phyloP scores from a whole-genome alignment of 2,329 filamentous ascomycete genomes.

The Arthrobotrys sphaeroides region DNA sequence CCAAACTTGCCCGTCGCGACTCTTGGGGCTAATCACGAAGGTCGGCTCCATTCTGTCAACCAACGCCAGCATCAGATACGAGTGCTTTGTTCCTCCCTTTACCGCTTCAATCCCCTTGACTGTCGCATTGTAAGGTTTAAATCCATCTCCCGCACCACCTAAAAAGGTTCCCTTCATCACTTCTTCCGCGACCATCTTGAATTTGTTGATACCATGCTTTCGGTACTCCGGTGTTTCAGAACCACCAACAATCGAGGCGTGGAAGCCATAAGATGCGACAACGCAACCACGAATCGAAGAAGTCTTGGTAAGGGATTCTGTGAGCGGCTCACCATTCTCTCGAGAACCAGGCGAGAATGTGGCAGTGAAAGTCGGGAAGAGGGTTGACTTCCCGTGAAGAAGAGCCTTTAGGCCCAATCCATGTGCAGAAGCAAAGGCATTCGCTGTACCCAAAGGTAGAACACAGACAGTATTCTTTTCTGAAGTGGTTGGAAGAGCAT shows the following conservation, averaged over 20 bases:
- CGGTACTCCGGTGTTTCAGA: slow-evolving; percentile 87
- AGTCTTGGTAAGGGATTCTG: slow-evolving; percentile 60
- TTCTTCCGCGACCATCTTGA: slow-evolving; percentile 83
- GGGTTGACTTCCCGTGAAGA: slow-evolving; percentile 66
- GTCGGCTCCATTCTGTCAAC: slow-evolving; percentile 83
- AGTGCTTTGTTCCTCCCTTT: slow-evolving; percentile 67
- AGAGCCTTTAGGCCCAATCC: slow-evolving; percentile 64
- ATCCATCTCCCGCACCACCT: slow-evolving; percentile 61
- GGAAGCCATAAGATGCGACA: slow-evolving; percentile 90
- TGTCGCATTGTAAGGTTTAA: slow-evolving; percentile 69
- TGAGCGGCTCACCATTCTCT: slow-evolving; percentile 36
- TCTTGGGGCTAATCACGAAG: slow-evolving; percentile 81
- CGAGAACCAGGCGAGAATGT: slow-evolving; percentile 68
- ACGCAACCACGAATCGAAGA: slow-evolving; percentile 75
- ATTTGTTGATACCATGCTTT: slow-evolving; percentile 78
- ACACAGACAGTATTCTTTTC: slow-evolving; percentile 62
- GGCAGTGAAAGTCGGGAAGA: slow-evolving; percentile 72
- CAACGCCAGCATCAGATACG: slow-evolving; percentile 78
- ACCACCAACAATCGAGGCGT: slow-evolving; percentile 87
- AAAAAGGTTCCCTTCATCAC: slow-evolving; percentile 47
- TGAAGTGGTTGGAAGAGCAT: slow-evolving; percentile 18
- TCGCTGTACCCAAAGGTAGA: slow-evolving; percentile 74
- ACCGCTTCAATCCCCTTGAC: slow-evolving; percentile 62
- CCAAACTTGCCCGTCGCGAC: slow-evolving; percentile 69
- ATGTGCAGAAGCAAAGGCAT: slow-evolving; percentile 72